Evolutionary conservation across 768 basidiomycete species (phyloP).

Genomic region (Termitomyces sp.): DNA sequence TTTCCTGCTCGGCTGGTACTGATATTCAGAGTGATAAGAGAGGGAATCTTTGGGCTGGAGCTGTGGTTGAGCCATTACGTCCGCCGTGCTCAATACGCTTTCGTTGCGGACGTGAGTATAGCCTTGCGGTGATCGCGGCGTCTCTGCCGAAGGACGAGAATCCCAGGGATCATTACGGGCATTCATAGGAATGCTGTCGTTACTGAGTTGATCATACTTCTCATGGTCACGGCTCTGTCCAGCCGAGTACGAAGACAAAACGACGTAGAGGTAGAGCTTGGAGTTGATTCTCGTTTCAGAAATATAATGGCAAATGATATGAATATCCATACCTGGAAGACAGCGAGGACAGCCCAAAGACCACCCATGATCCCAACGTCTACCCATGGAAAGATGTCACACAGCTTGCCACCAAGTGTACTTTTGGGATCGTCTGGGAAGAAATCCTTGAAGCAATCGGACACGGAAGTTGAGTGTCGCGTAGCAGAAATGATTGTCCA

Average conservation of each 20-base stretch:
- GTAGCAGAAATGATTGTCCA: conserved; percentile 81
- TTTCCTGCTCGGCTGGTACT: conserved; percentile 13
- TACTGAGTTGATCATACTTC: conserved; percentile 73
- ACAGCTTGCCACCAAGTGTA: conserved; percentile 67
- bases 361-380: conserved; percentile 89
- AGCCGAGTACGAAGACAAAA: conserved; percentile 56
- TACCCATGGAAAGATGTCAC: conserved; percentile 90
- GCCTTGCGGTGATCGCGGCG: conserved; percentile 24
- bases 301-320: not conserved
- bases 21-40: conserved; percentile 25
- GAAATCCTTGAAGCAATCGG: conserved; percentile 58
- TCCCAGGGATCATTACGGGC: conserved; percentile 72
- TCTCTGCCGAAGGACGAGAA: conserved; percentile 47
- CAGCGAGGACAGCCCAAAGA: conserved; percentile 77
- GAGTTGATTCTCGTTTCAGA: conserved; percentile 5
- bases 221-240: conserved; percentile 78
- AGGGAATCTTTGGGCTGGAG: conserved; percentile 43
- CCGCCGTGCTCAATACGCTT: conserved; percentile 53
- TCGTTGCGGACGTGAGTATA: conserved; percentile 50
- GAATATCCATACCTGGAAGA: conserved; percentile 55
- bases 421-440: conserved; percentile 39
- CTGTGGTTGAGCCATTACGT: conserved; percentile 47
- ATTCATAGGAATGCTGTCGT: conserved; percentile 61
- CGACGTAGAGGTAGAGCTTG: conserved; percentile 47
- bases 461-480: conserved; percentile 68